Conservation (phyloP, 768 basidiomycete genomes). For the Hirschioporus abietinus region DNA sequence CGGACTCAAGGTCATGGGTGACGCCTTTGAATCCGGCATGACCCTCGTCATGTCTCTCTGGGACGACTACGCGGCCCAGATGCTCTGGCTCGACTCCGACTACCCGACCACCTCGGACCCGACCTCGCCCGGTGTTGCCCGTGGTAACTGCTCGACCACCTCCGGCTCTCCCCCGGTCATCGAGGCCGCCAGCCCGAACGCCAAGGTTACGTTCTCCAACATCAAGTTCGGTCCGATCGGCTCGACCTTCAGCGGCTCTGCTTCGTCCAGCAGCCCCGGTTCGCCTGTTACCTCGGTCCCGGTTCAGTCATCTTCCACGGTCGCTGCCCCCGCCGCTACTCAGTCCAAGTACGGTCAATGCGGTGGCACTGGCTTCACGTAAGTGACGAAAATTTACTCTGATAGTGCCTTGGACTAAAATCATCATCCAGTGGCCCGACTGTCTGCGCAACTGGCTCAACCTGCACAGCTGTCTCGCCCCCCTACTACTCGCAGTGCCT, state of each 20-base stretch:
- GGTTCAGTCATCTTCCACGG: constrained; percentile 8
- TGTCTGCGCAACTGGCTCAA: constrained; percentile 9
- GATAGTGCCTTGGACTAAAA: neutral
- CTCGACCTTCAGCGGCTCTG: constrained; percentile 12
- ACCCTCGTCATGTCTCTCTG: constrained; percentile 46
- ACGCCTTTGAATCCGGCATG: constrained; percentile 35
- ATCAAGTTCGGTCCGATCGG: constrained; percentile 35
- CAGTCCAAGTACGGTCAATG: constrained; percentile 18
- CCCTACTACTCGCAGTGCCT: constrained; percentile 13
- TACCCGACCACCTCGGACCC: constrained; percentile 35
- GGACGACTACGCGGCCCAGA: constrained; percentile 50
- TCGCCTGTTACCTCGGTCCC: constrained; percentile 6
- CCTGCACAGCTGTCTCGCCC: constrained; percentile 12
- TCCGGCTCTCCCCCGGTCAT: constrained; percentile 5
- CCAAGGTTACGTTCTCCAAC: constrained; percentile 48
- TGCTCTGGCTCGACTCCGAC: constrained; percentile 54
- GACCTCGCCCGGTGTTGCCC: constrained; percentile 16
- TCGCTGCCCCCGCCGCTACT: constrained; percentile 7
- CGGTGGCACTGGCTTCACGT: constrained; percentile 18
- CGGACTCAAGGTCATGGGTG: constrained; percentile 31
- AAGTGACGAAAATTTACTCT: neutral
- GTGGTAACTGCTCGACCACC: constrained; percentile 7
- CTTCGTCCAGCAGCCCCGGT: constrained; percentile 6
- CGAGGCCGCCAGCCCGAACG: constrained; percentile 25
- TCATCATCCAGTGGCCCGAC: constrained; percentile 13